phyloP scores from a whole-genome alignment of 371 early-diverging fungal species.

The Nematocida sp. region DNA sequence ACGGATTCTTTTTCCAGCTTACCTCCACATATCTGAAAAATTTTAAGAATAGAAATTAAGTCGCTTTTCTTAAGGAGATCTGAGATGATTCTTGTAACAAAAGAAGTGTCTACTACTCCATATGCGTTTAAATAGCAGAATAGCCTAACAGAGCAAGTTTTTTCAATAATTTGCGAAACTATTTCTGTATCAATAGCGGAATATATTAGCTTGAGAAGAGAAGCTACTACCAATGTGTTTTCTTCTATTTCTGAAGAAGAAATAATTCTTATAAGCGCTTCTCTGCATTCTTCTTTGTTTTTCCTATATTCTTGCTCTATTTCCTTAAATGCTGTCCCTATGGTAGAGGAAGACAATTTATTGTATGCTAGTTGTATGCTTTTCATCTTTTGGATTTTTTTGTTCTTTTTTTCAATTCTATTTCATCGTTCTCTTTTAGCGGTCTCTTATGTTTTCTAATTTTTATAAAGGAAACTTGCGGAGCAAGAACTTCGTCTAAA shows the following conservation, averaged over 20 bases:
- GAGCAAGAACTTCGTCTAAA: constrained; percentile 8
- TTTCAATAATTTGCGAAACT: neutral
- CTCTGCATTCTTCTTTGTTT: neutral
- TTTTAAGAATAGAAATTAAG: constrained; percentile 12
- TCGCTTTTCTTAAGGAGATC: neutral
- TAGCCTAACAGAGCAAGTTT: neutral
- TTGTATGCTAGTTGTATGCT: constrained; percentile 41
- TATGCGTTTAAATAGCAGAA: constrained; percentile 48
- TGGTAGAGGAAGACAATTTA: constrained; percentile 22
- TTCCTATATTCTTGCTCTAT: constrained; percentile 14
- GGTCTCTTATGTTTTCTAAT: constrained; percentile 8
- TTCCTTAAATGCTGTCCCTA: constrained; percentile 28
- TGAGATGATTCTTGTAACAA: neutral
- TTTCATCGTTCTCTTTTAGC: constrained; percentile 1
- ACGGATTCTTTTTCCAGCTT: neutral
- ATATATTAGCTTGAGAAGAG: constrained; percentile 43
- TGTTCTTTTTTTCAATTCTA: constrained; percentile 18
- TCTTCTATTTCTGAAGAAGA: constrained; percentile 1
- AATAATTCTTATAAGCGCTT: constrained; percentile 11
- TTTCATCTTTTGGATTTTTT: constrained; percentile 42
- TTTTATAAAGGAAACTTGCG: neutral
- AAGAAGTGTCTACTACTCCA: constrained; percentile 33
- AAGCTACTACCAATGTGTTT: constrained; percentile 36
- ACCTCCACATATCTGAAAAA: constrained; percentile 36
- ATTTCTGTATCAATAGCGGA: constrained; percentile 32